Base-by-base conservation (phyloP, 352 stramenopile genomes). In the Albugo candida region DNA sequence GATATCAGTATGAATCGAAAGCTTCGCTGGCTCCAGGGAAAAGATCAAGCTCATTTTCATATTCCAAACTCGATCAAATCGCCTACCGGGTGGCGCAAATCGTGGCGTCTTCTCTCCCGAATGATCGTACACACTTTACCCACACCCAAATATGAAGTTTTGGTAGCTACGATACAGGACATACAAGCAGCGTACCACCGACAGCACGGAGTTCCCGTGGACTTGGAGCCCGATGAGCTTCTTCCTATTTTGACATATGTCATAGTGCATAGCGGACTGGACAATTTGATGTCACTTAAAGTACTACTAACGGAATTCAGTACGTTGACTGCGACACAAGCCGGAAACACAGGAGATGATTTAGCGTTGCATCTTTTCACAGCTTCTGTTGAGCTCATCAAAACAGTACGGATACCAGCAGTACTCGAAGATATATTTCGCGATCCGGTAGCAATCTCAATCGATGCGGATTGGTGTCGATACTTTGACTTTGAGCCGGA, bases 201-300 rank as follows among this genome's bases (percentile, higher is more conserved):
- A 8, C 24, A 31, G 24, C 24, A 31, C 24, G 24, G 8, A 31
- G 24, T 31, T 31, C 24, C 24, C 8, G 64, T 60, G 0, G 76
- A 89, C 46, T 64, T 89, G 12, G 72, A 86, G 48, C 84, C 74
- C 0, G 79, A 92, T 45, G 79, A 92, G 49, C 65, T 92, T 19
- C 84, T 89, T 40, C 79, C 79, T 14, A 89, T 92, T 51, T 92
- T 92, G 47, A 92, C 79, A 14, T 92, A 82, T 49, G 75, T 92
- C n/a, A 46, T 92, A 39, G 77, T 77, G 17, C 89, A 92, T 55
- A 89, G 76, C 42, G 77, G 75, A 0, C 52, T 89, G 16, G 76
- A 89, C 45, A 92, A 92, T 40, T 54, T 92, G 0, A 61, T 88
- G 8, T 78, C 74, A n/a, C 54, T 87, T 16, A 83, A 82, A 50